Evolutionary conservation across 164 flowering plant species (phyloP).

Genomic region (Magnolia changhungtana): DNA sequence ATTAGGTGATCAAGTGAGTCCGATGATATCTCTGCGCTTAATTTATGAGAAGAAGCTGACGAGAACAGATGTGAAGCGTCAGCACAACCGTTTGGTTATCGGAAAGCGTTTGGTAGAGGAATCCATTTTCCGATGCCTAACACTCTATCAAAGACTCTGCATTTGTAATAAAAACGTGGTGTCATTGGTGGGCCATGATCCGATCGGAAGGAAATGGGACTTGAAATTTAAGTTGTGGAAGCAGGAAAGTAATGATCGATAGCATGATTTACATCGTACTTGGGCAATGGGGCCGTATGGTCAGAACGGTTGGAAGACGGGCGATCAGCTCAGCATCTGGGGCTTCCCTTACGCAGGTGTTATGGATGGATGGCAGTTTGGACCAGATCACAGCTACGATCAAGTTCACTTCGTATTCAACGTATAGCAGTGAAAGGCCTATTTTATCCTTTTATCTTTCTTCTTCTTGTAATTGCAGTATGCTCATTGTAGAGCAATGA

Average conservation of each 20-base stretch:
- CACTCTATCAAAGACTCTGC: not conserved
- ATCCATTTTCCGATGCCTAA: not conserved
- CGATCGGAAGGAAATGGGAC: not conserved
- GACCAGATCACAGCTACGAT: not conserved
- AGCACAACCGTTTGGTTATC: not conserved
- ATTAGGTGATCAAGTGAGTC: not conserved
- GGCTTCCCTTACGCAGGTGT: not conserved
- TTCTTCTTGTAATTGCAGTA: too few species aligned
- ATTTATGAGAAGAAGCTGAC: not conserved
- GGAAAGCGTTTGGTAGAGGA: not conserved
- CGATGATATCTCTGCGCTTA: not conserved
- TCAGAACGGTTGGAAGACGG: not conserved
- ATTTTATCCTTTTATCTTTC: too few species aligned
- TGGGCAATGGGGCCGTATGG: not conserved
- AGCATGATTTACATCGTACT: not conserved
- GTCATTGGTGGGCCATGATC: not conserved
- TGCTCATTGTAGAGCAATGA: too few species aligned
- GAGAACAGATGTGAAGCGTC: not conserved
- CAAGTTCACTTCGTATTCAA: not conserved
- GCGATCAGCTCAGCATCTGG: not conserved
- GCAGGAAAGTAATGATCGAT: not conserved
- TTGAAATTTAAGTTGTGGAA: not conserved
- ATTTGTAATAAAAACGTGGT: not conserved
- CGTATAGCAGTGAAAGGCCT: too few species aligned
- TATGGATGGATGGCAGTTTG: not conserved